Percentiles rank a stretch among this genome's conserved stretches.
phyloP scores from a whole-genome alignment of 1,139 yeast species.

The Pichia sp. region DNA sequence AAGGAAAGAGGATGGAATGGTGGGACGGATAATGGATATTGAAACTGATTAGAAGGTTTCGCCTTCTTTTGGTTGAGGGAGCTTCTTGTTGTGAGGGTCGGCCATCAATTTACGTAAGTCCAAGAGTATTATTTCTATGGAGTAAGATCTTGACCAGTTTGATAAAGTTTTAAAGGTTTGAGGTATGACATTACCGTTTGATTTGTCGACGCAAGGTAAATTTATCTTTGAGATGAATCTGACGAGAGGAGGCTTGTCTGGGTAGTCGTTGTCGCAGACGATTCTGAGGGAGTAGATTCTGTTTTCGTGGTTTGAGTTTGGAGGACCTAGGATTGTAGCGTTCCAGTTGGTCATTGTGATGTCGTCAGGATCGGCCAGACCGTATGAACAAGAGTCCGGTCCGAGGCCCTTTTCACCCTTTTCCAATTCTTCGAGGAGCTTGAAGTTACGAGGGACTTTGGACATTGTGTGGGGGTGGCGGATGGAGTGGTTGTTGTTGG shows the following conservation, averaged over 20 bases:
- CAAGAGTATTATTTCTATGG: slow-evolving; percentile 87
- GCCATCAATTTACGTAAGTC: slow-evolving; percentile 94
- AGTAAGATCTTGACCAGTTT: slow-evolving; percentile 84
- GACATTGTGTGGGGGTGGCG: slow-evolving; percentile 4
- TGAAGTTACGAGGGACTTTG: slow-evolving; percentile 84
- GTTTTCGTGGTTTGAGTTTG: slow-evolving; percentile 91
- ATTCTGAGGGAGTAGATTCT: slow-evolving; percentile 84
- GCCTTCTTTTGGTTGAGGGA: slow-evolving; percentile 92
- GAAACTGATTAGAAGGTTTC: slow-evolving; percentile 41
- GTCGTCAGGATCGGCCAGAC: slow-evolving; percentile 84
- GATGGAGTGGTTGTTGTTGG: background rate
- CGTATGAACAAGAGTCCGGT: slow-evolving; percentile 95
- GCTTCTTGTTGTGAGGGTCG: slow-evolving; percentile 72
- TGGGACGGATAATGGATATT: too few species aligned
- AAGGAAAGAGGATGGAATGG: too few species aligned
- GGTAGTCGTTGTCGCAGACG: slow-evolving; percentile 82
- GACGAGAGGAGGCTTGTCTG: slow-evolving; percentile 84
- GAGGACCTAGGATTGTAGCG: slow-evolving; percentile 96
- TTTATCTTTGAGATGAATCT: slow-evolving; percentile 80
- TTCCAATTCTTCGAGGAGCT: slow-evolving; percentile 91
- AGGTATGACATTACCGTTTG: slow-evolving; percentile 63
- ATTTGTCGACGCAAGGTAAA: slow-evolving; percentile 79
- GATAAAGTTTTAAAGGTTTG: slow-evolving; percentile 66
- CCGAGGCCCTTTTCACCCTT: slow-evolving; percentile 98
- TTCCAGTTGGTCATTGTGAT: slow-evolving; percentile 94